Conservation (phyloP, 805 yeast genomes). For the Phaffomyces opuntiae region DNA sequence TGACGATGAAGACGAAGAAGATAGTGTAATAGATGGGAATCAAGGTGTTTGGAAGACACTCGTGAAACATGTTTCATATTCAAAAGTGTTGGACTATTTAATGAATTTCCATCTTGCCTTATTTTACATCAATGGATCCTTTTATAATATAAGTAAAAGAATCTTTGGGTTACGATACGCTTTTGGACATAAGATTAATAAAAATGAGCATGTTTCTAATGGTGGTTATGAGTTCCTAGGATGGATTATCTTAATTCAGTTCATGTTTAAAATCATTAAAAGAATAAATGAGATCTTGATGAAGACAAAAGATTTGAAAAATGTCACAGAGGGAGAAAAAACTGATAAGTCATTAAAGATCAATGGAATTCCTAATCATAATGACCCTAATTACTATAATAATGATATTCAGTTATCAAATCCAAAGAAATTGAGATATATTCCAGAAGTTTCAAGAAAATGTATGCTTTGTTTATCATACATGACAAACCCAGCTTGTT, state of each 20-base stretch:
- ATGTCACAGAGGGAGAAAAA: neutral
- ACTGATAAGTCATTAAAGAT: slow-evolving; percentile 1
- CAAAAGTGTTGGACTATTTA: slow-evolving; percentile 41
- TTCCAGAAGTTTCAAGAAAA: slow-evolving; percentile 61
- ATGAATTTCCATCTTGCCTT: slow-evolving; percentile 69
- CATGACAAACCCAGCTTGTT: slow-evolving; percentile 78
- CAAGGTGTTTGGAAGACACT: neutral
- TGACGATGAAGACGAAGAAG: slow-evolving; percentile 9
- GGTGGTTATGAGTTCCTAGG: slow-evolving; percentile 78
- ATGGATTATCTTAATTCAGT: slow-evolving; percentile 47
- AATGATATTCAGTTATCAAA: slow-evolving; percentile 52
- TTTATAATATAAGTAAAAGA: slow-evolving; percentile 72
- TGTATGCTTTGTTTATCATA: slow-evolving; percentile 81
- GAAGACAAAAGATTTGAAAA: neutral
- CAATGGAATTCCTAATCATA: slow-evolving; percentile 5
- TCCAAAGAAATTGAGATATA: slow-evolving; percentile 49
- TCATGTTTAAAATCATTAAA: slow-evolving; percentile 32
- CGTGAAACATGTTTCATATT: slow-evolving; percentile 28
- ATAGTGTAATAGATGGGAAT: slow-evolving; percentile 6
- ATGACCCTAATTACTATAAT: slow-evolving; percentile 3
- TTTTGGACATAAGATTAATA: slow-evolving; percentile 53
- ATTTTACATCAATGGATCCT: slow-evolving; percentile 78
- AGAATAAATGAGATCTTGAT: slow-evolving; percentile 6
- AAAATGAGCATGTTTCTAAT: slow-evolving; percentile 30
- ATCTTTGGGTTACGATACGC: slow-evolving; percentile 76